Evolutionary conservation across 2,329 filamentous ascomycete genomes (phyloP).

Genomic region (Hyphodiscus sp.): DNA sequence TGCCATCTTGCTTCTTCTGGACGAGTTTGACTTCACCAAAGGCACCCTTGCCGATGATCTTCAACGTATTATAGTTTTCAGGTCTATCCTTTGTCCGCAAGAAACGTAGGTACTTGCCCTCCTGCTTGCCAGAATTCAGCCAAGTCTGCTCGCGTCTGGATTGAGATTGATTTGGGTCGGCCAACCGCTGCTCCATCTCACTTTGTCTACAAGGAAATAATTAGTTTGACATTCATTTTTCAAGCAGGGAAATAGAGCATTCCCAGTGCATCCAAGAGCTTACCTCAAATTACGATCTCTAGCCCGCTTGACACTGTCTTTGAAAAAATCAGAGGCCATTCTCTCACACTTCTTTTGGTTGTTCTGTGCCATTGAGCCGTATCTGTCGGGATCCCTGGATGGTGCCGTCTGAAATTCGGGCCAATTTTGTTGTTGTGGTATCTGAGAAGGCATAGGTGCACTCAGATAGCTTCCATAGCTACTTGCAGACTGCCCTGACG

Average conservation of each 20-base stretch:
- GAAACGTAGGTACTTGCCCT: conserved; percentile 90
- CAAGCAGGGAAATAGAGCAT: background rate
- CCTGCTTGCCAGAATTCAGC: conserved; percentile 77
- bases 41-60: conserved; percentile 97
- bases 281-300: conserved; percentile 92
- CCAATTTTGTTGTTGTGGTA: conserved; percentile 46
- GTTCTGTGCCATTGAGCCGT: conserved; percentile 56
- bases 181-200: conserved; percentile 81
- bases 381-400: conserved; percentile 81
- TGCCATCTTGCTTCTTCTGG: conserved; percentile 90
- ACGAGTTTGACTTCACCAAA: conserved; percentile 98
- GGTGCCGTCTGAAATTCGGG: conserved; percentile 73
- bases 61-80: conserved; percentile 91
- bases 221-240: background rate
- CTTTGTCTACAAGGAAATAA: conserved; percentile 58
- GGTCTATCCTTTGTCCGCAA: conserved; percentile 88
- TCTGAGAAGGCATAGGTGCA: conserved; percentile 58
- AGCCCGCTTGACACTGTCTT: conserved; percentile 94
- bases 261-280: conserved; percentile 19
- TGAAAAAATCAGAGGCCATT: conserved; percentile 87
- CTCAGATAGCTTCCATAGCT: conserved; percentile 62
- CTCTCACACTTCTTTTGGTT: conserved; percentile 66
- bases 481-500: conserved; percentile 46
- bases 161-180: conserved; percentile 67
- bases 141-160: conserved; percentile 78